Percentiles rank a stretch among this genome's conserved stretches.
Conservation (phyloP, 2,329 filamentous ascomycete species). For the Calonectria pseudoturangicola region DNA sequence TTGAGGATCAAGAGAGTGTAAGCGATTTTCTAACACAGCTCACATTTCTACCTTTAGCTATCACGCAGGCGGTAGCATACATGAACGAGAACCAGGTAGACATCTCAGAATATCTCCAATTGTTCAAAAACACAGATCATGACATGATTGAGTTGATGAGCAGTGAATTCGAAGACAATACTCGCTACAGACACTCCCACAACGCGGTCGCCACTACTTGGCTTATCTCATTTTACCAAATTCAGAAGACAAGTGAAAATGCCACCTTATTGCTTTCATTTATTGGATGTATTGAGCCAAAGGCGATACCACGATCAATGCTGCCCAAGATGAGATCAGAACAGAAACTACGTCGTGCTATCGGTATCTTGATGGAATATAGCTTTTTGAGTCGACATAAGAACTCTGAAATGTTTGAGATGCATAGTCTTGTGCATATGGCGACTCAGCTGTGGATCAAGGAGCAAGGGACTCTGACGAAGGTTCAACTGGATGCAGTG, state of each 20-base stretch:
- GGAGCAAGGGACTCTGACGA: not conserved
- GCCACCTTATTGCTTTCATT: constrained; percentile 63
- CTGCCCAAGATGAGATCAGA: constrained; percentile 47
- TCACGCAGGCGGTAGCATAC: constrained; percentile 63
- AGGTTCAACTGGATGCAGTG: not conserved
- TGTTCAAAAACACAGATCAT: constrained; percentile 57
- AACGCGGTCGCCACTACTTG: constrained; percentile 63
- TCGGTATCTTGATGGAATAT: constrained; percentile 59
- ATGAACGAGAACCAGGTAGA: constrained; percentile 57
- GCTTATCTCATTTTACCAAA: constrained; percentile 64
- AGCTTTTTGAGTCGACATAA: constrained; percentile 56
- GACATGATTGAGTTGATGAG: constrained; percentile 44
- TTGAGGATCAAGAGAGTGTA: constrained; percentile 12
- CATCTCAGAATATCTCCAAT: constrained; percentile 57
- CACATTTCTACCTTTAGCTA: constrained; percentile 60
- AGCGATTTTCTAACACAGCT: constrained; percentile 55
- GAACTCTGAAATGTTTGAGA: constrained; percentile 56
- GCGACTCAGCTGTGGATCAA: constrained; percentile 55
- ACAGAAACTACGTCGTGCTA: constrained; percentile 49
- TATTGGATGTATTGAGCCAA: constrained; percentile 63
- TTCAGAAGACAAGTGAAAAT: constrained; percentile 51
- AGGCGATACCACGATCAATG: constrained; percentile 61
- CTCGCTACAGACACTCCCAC: constrained; percentile 55
- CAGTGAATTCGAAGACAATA: constrained; percentile 58
- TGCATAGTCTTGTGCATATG: constrained; percentile 62